These are phyloP conservation scores for Mallotus repandus DNA, from an alignment of 441 rosid genomes.

Conservation along the genomic window DNA sequence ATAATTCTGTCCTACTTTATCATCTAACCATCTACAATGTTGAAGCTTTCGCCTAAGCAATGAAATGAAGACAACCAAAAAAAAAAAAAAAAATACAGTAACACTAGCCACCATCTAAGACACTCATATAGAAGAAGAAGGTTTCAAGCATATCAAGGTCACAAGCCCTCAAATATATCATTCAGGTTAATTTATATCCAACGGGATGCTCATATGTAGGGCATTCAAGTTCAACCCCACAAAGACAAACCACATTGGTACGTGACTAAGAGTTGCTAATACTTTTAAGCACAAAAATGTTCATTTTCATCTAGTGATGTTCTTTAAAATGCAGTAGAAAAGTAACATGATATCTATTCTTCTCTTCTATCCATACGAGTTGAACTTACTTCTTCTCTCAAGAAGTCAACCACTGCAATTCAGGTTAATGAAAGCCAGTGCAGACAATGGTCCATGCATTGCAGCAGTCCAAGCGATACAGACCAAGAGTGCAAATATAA, in stretches of 20 bases:
- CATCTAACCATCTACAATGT: background rate
- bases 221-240: constrained; percentile 26
- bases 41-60: constrained; percentile 9
- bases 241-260: constrained; percentile 33
- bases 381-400: constrained; percentile 51
- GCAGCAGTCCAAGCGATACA: constrained; percentile 24
- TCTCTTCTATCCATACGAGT: constrained; percentile 32
- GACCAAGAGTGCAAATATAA: constrained; percentile 15
- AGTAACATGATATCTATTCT: constrained; percentile 24
- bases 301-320: constrained; percentile 26
- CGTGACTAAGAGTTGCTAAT: constrained; percentile 24
- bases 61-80: background rate
- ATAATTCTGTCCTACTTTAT: background rate
- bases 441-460: constrained; percentile 11
- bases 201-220: constrained; percentile 30
- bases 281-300: constrained; percentile 37
- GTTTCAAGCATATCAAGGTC: constrained; percentile 25
- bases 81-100: background rate
- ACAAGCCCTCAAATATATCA: constrained; percentile 24
- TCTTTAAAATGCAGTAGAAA: constrained; percentile 34
- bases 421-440: constrained; percentile 21
- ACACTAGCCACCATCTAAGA: constrained; percentile 17
- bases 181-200: constrained; percentile 27
- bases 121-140: constrained; percentile 20
- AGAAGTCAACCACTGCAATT: constrained; percentile 30